Base-by-base conservation (phyloP, 2,329 filamentous ascomycete genomes). In the Trichocomaceae sp. region DNA sequence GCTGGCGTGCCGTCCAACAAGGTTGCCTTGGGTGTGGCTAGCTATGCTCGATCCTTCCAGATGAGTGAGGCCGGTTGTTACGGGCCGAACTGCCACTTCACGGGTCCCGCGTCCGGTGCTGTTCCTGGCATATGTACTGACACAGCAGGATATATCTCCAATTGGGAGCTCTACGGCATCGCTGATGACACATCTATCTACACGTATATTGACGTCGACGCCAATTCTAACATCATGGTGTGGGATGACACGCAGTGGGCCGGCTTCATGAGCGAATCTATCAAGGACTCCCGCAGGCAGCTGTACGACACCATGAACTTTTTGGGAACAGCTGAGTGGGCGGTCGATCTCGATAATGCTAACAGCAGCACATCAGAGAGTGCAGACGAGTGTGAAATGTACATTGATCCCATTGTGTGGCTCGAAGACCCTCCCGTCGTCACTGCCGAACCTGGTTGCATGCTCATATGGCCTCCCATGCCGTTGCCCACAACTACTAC, bases 41-140 rank as follows among this genome's bases (percentile, higher is more conserved):
- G 65, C 54, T 73, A 73, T 58, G 71, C 69, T 0, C 62, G 68
- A 2, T 62, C 58, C 2, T 72, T 72, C 57, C 42, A 60, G 31
- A 72, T 73, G 67, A 55, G 57, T 1, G 23, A 64, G 2, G 44
- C 59, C 2, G 62, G 61, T 33, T 74, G 71, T 61, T 55, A 54
- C 22, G 62, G 58, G 1, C 61, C 63, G 0, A 58, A 52, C 31
- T 76, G 72, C 61, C 59, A 48, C 4, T 74, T 64, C 50, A 65
- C 61, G 1, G 70, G 73, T 7, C 54, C 54, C 5, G 22, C 44
- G 1, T 73, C 70, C 2, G 44, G 61, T 5, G 71, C 71, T 0
- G 29, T 45, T 1, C 50, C 57, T 5, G 73, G 72, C 2, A 17
- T 23, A 1, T 76, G 72, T 57, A 77, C 73, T 1, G 57, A 52